Base-by-base conservation (phyloP, 2,329 filamentous ascomycete genomes). In the Tolypocladium guangdongense region DNA sequence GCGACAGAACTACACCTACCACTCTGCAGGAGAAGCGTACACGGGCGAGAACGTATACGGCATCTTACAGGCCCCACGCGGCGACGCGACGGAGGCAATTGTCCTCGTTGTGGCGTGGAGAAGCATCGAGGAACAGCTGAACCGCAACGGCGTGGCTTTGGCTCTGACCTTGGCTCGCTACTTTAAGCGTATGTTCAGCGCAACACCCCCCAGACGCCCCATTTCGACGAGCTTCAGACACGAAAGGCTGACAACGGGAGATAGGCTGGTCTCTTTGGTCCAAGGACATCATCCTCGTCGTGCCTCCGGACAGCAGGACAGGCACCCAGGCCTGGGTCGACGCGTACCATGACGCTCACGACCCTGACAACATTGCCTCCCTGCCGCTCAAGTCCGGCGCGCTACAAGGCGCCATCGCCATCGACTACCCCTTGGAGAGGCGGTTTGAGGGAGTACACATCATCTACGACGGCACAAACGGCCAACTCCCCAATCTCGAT, bases 321-420 rank as follows among this genome's bases (percentile, higher is more conserved):
- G 93, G 92, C 1, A 89, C 90, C 0, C 91, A 97, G 67, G 93
- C 93, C 27, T 99, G 93, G 93, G 89, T 96, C 10, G 91, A 96
- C 65, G 93, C 93, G 1, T 99, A 99, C 68, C 93, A 99, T 69
- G 89, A 96, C 67, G 86, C 88, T 22, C 90, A 96, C 64, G 78
- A 87, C 59, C 78, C 86, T 0, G 72, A 78, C 6, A 79, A 77
- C 8, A 84, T 97, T 30, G 82, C 86, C 52, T 80, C 88, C 2
- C 72, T 99, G 49, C 84, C 91, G 1, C 78, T 97, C 63, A 97
- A 97, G 73, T 93, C 90, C 18, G 93, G 93, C 20, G 90, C 91
- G 8, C 77, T 99, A 36, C 93, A 99, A 71, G 93, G 89, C 14
- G 93, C 90, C 36, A 75, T 99, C 37, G 92, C 90, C n/a, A 78